phyloP scores from a whole-genome alignment of 1,284 basidiomycete genomes.

The Filobasidium uniguttulatum region DNA sequence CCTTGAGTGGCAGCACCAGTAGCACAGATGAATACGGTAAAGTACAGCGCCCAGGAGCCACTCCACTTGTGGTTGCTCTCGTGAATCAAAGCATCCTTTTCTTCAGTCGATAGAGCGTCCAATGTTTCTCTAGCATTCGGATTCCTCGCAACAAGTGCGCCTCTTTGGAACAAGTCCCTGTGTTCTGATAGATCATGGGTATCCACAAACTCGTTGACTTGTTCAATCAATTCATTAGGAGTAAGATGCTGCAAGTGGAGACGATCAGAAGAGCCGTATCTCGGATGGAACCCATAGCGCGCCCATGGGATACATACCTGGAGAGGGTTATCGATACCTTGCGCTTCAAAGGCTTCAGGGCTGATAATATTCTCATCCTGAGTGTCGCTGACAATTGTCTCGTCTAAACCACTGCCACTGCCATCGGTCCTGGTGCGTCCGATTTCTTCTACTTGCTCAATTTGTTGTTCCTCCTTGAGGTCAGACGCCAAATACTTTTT shows the following conservation, averaged over 20 bases:
- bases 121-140: conserved; percentile 44
- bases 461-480: no score
- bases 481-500: no score
- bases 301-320: no score
- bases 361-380: no score
- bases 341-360: no score
- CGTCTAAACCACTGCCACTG: no score
- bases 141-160: conserved; percentile 51
- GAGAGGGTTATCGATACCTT: no score
- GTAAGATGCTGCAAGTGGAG: neutral
- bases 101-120: conserved; percentile 47
- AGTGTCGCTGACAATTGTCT: no score
- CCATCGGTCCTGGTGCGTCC: no score
- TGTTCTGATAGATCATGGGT: neutral
- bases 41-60: conserved; percentile 40
- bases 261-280: no score
- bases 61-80: conserved; percentile 48
- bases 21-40: conserved; percentile 23
- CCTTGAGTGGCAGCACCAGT: conserved; percentile 25
- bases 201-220: neutral
- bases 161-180: conserved; percentile 33
- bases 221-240: neutral
- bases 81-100: conserved; percentile 39
- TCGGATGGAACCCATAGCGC: no score
- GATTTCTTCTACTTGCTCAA: no score